A percentile compares a stretch with the other conserved stretches of the same genome.
These are phyloP conservation scores for Cladobotryum mycophilum DNA, from an alignment of 2,329 filamentous ascomycete species.

Conservation along the genomic window DNA sequence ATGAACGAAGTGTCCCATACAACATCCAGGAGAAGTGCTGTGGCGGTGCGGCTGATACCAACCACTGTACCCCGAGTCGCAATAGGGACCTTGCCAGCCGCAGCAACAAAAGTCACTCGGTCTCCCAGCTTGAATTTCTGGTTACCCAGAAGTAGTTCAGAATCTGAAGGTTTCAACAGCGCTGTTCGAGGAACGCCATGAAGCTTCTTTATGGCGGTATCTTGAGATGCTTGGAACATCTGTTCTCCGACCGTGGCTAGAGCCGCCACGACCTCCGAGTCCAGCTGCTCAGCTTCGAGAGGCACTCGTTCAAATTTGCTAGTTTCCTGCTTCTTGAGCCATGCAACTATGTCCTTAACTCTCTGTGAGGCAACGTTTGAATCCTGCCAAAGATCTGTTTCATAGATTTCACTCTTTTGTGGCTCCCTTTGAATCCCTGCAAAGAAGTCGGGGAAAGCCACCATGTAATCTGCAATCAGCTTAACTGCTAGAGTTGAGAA, in stretches of 20 bases:
- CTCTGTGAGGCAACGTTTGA: constrained; percentile 65
- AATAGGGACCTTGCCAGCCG: constrained; percentile 91
- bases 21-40: constrained; percentile 77
- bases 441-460: constrained; percentile 91
- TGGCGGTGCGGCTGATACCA: constrained; percentile 82
- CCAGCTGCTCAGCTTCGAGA: constrained; percentile 90
- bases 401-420: constrained; percentile 73
- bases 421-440: constrained; percentile 80
- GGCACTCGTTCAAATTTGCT: constrained; percentile 95
- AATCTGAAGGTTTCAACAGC: constrained; percentile 86
- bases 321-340: constrained; percentile 86
- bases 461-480: constrained; percentile 83
- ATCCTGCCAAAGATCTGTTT: constrained; percentile 79
- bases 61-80: constrained; percentile 89
- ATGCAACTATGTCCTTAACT: constrained; percentile 88
- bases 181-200: constrained; percentile 79
- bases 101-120: constrained; percentile 85
- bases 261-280: constrained; percentile 77
- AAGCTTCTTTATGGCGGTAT: constrained; percentile 60
- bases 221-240: constrained; percentile 44
- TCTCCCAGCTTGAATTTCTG: constrained; percentile 83
- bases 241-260: constrained; percentile 73
- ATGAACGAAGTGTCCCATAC: constrained; percentile 95
- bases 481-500: constrained; percentile 81
- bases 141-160: constrained; percentile 83